Base-by-base conservation (phyloP, 805 yeast genomes). In the Candida tibetensis region DNA sequence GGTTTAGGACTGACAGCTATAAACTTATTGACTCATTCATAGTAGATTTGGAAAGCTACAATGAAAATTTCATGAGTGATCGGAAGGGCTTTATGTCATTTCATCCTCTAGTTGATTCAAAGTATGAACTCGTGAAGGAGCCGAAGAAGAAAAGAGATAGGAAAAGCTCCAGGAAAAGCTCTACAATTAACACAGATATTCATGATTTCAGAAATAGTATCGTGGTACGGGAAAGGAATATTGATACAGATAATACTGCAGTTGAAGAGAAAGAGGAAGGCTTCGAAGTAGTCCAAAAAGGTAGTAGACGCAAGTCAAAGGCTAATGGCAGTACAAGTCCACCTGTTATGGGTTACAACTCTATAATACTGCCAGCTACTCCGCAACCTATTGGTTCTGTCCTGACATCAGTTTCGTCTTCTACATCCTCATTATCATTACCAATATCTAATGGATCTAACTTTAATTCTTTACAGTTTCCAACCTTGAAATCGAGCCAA, bases 101-200 rank as follows among this genome's bases (percentile, higher is more conserved):
- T 45, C 63, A 55, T 22, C 71, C 71, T 2, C 45, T 65, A 18
- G 38, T 67, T 21, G 74, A 69, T 43, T 42, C 55, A 13, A 62
- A 56, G 37, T 39, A 42, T 14, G 60, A 55, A 19, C 27, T 28
- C 8, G 14, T 10, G 5, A 41, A 37, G 13, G 32, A 28, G 9
- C 31, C 31, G 10, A 45, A 34, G 23, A 43, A 34, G 4, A 52
- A 51, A 48, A 38, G 49, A 47, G 37, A 55, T 25, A 47, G 62
- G 34, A 46, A 44, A 47, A 40, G 40, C 2, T 47, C 57, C 3
- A 43, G 53, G 17, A 55, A 57, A 32, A 55, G 58, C 44, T 57
- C 67, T 0, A 40, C 54, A 10, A 13, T 36, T 1, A 39, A 41
- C 8, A 54, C 45, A 4, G 59, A 57, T 8, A 40, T 61, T 10